Evolutionary conservation across 2,329 filamentous ascomycete genomes (phyloP), one percentile per base, ranked within the genome.

Genomic region (Tolypocladium guangdongense): DNA sequence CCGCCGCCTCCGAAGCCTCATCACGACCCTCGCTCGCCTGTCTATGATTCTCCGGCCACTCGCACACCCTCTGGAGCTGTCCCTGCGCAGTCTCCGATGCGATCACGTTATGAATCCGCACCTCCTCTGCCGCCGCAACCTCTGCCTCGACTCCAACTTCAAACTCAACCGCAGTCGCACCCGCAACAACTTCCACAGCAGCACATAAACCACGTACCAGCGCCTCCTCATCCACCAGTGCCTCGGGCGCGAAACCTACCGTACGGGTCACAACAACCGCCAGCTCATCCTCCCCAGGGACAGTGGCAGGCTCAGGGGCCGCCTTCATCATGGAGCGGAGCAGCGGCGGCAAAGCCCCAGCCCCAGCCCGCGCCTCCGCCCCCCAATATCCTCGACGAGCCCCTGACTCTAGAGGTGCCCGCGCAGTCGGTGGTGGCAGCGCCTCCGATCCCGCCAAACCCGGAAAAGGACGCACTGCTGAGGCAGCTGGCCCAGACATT

Each of bases 401-500:
- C 81, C 35, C 67, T 83, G 16, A 75, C 75, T 11, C 68, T 81
- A 27, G 62, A 73, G 18, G 71, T 79, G 14, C 75, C 80, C 2
- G 69, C 74, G 1, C 67, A 72, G 4, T 71, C 74, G 0, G 72
- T 77, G 24, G 66, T 83, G 8, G 78, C 86, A 7, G 82, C 90
- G 1, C 92, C 93, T 0, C 91, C 92, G 0, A 90, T 96, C 35
- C 92, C 93, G 0, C 91, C 90, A 0, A 99, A 99, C 63, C 93
- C 93, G 0, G 90, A 97, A 70, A 96, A 96, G 66, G 90, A 97
- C 68, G 86, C 87, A 22, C 80, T 97, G 18, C 78, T 96, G 3
- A 79, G 80, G 52, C 87, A 90, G 46, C 79, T 97, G 33, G 90
- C 86, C 37, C 75, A 79, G 53, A 81, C 84, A 0, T 74, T 97